phyloP scores from a whole-genome alignment of 2,329 filamentous ascomycete species.

The Colletotrichum horii region DNA sequence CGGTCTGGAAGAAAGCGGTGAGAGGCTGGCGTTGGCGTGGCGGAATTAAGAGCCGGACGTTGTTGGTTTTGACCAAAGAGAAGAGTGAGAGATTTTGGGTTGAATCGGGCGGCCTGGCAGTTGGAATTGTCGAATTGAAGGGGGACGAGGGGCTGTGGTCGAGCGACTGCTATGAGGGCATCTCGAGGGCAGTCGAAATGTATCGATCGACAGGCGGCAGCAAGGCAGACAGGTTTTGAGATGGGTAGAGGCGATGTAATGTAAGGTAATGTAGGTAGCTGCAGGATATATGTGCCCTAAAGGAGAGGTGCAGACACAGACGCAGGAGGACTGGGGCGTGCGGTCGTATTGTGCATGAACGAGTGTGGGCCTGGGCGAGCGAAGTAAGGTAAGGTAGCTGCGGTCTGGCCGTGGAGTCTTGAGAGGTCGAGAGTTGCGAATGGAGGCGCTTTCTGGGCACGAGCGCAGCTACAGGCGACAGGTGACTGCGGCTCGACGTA shows the following conservation, averaged over 20 bases:
- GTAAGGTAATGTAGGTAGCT: conserved; percentile 21
- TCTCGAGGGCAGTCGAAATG: background rate
- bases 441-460: background rate
- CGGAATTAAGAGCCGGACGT: background rate
- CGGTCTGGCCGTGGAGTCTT: conserved; percentile 7
- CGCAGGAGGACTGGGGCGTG: conserved; percentile 19
- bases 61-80: background rate
- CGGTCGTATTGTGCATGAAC: conserved; percentile 37
- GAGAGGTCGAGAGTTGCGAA: background rate
- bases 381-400: background rate
- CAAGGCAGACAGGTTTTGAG: background rate
- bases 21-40: background rate
- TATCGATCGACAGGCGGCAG: background rate
- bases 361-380: conserved; percentile 29
- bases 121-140: background rate
- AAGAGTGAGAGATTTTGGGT: background rate
- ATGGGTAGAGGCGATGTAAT: conserved; percentile 15
- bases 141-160: background rate
- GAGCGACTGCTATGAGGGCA: conserved; percentile 8
- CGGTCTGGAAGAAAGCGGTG: conserved; percentile 15
- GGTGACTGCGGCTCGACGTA: background rate
- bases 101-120: background rate
- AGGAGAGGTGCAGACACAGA: conserved; percentile 31
- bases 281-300: conserved; percentile 31
- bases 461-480: background rate